These are phyloP conservation scores for Sphagnum fallax DNA, from an alignment of 228 moss, liverwort and hornwort genomes.

Conservation along the genomic window DNA sequence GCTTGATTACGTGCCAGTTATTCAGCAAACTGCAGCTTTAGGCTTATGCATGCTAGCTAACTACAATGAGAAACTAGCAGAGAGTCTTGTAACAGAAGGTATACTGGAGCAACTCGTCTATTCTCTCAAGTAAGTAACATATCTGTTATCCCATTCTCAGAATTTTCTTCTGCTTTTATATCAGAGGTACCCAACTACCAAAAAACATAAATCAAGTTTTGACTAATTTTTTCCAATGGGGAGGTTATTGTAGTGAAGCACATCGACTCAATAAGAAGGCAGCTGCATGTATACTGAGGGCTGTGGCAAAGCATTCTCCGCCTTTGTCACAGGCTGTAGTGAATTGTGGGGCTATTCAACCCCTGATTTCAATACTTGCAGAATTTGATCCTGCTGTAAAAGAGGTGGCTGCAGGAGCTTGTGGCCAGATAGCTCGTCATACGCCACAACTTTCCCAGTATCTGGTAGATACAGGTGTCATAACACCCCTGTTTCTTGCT, in stretches of 20 bases:
- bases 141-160: no score
- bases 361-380: conserved; percentile 61
- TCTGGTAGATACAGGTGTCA: conserved; percentile 64
- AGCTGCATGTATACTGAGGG: conserved; percentile 71
- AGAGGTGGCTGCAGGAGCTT: conserved; percentile 78
- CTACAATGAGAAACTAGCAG: conserved; percentile 72
- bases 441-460: conserved; percentile 66
- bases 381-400: conserved; percentile 93
- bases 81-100: conserved; percentile 73
- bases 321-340: conserved; percentile 63
- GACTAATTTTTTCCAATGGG: not conserved
- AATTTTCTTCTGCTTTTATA: no score
- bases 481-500: conserved; percentile 59
- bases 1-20: conserved; percentile 62
- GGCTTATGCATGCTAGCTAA: conserved; percentile 68
- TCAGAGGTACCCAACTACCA: not conserved
- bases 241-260: conserved; percentile 48
- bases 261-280: conserved; percentile 70
- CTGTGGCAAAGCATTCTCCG: conserved; percentile 75
- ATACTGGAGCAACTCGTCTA: conserved; percentile 71
- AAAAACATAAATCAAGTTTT: not conserved
- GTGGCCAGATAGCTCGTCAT: conserved; percentile 88
- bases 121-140: conserved; percentile 60
- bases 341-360: conserved; percentile 75
- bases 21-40: conserved; percentile 88